These are phyloP conservation scores for Aspergillus indologenus DNA, from an alignment of 495 filamentous ascomycete species.

Conservation along the genomic window DNA sequence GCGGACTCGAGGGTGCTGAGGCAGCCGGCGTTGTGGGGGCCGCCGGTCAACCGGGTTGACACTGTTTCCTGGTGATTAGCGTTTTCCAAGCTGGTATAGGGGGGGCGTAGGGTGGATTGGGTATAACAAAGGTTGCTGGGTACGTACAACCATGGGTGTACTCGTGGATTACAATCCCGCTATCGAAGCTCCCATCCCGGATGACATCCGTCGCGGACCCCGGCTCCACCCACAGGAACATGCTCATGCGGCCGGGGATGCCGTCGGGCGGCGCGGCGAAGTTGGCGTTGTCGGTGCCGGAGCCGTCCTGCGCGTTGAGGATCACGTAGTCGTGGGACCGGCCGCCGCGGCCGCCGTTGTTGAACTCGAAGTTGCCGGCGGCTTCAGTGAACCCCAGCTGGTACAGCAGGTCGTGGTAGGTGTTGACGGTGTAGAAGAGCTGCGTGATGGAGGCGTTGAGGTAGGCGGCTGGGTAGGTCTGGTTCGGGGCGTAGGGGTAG, in stretches of 20 bases:
- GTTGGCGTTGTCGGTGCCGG: constrained; percentile 50
- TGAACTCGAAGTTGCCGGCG: constrained; percentile 53
- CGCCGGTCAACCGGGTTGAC: constrained; percentile 56
- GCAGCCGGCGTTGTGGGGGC: constrained; percentile 47
- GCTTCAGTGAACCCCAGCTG: constrained; percentile 50
- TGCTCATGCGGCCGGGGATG: constrained; percentile 46
- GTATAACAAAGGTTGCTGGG: not conserved
- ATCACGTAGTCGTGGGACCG: constrained; percentile 48
- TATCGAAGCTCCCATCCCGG: constrained; percentile 47
- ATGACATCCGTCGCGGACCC: constrained; percentile 17
- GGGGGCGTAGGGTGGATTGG: not conserved
- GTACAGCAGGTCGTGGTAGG: constrained; percentile 53
- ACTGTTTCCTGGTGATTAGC: constrained; percentile 10
- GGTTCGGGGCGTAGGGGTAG: constrained; percentile 8
- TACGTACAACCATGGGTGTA: constrained; percentile 33
- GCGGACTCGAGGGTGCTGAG: constrained; percentile 42
- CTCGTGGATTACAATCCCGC: constrained; percentile 49
- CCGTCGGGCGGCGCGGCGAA: constrained; percentile 52
- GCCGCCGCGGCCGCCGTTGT: constrained; percentile 49
- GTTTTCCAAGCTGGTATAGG: not conserved
- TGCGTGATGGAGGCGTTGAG: constrained; percentile 31
- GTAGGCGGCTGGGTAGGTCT: constrained; percentile 7
- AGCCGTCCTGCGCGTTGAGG: constrained; percentile 52
- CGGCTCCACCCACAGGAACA: constrained; percentile 17
- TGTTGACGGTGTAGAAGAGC: constrained; percentile 54